phyloP scores from a whole-genome alignment of 1,284 basidiomycete genomes.

The Omphalotus olearius region DNA sequence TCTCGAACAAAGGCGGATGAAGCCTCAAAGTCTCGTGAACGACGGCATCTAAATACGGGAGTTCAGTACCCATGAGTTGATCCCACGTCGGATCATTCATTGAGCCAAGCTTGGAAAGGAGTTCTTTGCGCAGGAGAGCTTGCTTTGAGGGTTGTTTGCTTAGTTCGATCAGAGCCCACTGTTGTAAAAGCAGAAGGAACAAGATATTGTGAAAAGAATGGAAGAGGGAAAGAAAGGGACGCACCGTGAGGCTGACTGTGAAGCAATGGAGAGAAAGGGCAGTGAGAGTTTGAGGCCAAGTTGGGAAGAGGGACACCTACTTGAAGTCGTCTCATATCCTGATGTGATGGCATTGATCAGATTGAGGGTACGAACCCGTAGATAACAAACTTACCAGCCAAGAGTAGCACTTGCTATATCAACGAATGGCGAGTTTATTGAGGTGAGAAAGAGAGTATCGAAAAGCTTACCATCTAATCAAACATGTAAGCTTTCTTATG shows the following conservation, averaged over 20 bases:
- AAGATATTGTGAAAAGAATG: not conserved
- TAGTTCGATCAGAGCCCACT: conserved; percentile 29
- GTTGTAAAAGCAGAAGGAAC: conserved; percentile 19
- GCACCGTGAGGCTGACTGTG: conserved; percentile 21
- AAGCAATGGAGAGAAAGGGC: not conserved
- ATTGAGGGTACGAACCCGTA: not conserved
- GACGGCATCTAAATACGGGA: conserved; percentile 32
- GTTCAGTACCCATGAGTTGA: not conserved
- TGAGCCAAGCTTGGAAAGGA: conserved; percentile 16
- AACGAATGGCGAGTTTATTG: not conserved
- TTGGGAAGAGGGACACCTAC: conserved; percentile 20
- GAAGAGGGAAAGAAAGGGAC: not conserved
- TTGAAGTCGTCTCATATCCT: conserved; percentile 36
- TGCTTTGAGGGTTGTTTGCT: conserved; percentile 20
- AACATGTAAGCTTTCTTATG: not conserved
- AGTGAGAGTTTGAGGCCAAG: not conserved
- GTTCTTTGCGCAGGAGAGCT: conserved; percentile 23
- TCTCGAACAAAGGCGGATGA: conserved; percentile 37
- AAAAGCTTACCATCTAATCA: conserved; percentile 4
- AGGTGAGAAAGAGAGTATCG: not conserved
- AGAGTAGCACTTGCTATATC: conserved; percentile 33
- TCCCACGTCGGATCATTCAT: conserved; percentile 18
- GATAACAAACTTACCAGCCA: conserved; percentile 25
- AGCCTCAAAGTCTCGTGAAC: conserved; percentile 43
- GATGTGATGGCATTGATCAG: not conserved